Evolutionary conservation across 176 grass and related monocot genomes (phyloP).

Genomic region (barley (Hordeum vulgare)): DNA sequence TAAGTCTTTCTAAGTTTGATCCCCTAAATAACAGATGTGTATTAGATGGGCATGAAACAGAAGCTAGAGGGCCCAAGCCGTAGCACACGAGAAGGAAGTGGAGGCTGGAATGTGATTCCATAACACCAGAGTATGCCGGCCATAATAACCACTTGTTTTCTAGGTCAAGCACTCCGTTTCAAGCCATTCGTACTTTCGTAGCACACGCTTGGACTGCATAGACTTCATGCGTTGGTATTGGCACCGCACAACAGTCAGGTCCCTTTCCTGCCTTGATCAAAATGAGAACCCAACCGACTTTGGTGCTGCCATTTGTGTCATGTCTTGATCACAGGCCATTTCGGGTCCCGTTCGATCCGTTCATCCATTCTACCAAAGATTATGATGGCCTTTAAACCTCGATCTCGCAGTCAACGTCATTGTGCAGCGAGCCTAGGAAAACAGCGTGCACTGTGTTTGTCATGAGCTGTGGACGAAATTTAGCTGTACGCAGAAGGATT

Average conservation of each 20-base stretch:
- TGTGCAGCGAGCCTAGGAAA: neutral
- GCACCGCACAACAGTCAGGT: neutral
- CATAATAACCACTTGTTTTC: constrained; percentile 19
- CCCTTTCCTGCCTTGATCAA: constrained; percentile 16
- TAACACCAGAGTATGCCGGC: constrained; percentile 2
- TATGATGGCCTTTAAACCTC: neutral
- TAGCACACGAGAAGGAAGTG: neutral
- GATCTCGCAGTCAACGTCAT: neutral
- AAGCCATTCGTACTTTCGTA: neutral
- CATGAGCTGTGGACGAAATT: neutral
- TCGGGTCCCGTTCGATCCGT: neutral
- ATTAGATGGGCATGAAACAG: neutral
- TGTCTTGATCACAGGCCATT: neutral
- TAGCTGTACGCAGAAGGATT: neutral
- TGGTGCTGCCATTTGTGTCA: neutral
- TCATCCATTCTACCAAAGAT: neutral
- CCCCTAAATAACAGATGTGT: neutral
- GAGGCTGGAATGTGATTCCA: neutral
- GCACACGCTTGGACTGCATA: neutral
- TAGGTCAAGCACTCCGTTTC: neutral
- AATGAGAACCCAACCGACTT: constrained; percentile 7
- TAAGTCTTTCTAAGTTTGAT: neutral
- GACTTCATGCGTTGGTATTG: constrained; percentile 11
- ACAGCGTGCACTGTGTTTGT: neutral
- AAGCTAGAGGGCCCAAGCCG: neutral